phyloP scores from a whole-genome alignment of 2,329 filamentous ascomycete species.

The Paecilomyces niveus region DNA sequence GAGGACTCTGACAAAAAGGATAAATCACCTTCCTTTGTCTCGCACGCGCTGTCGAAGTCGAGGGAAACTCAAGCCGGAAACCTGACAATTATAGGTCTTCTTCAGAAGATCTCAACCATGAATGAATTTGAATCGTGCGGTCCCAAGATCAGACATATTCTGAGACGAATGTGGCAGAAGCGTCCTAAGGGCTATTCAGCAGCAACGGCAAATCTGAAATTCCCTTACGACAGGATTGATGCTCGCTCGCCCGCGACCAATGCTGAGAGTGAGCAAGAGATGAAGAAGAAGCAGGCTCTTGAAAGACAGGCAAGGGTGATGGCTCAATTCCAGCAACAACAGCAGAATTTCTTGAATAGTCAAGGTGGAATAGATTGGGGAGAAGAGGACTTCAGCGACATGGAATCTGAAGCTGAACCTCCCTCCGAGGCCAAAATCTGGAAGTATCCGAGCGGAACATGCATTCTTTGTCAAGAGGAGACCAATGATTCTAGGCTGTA shows the following conservation, averaged over 20 bases:
- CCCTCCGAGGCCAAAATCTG: slow-evolving; percentile 65
- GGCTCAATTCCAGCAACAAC: slow-evolving; percentile 96
- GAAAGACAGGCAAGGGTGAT: slow-evolving; percentile 90
- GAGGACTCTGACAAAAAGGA: slow-evolving; percentile 37
- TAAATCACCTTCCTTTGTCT: slow-evolving; percentile 60
- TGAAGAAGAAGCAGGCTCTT: slow-evolving; percentile 83
- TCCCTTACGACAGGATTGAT: slow-evolving; percentile 71
- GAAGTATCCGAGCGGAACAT: slow-evolving; percentile 89
- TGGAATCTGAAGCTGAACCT: slow-evolving; percentile 43
- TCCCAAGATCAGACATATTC: slow-evolving; percentile 73
- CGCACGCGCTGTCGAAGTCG: slow-evolving; percentile 59
- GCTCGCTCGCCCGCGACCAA: slow-evolving; percentile 71
- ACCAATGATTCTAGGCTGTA: slow-evolving; percentile 83
- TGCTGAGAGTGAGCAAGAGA: slow-evolving; percentile 55
- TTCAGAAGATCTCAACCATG: slow-evolving; percentile 52
- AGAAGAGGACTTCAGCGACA: slow-evolving; percentile 67
- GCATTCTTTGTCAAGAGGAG: slow-evolving; percentile 94
- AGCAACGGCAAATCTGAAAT: slow-evolving; percentile 52
- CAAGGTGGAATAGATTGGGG: slow-evolving; percentile 87
- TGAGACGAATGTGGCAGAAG: slow-evolving; percentile 79
- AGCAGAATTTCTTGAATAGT: slow-evolving; percentile 86
- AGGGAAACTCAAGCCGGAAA: slow-evolving; percentile 40
- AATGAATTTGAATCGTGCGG: slow-evolving; percentile 76
- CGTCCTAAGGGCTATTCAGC: slow-evolving; percentile 65
- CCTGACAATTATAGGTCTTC: slow-evolving; percentile 45